A percentile compares a stretch with the other conserved stretches of the same genome.
These are phyloP conservation scores for Paecilomyces variotii DNA, from an alignment of 2,329 filamentous ascomycete genomes.

Conservation along the genomic window DNA sequence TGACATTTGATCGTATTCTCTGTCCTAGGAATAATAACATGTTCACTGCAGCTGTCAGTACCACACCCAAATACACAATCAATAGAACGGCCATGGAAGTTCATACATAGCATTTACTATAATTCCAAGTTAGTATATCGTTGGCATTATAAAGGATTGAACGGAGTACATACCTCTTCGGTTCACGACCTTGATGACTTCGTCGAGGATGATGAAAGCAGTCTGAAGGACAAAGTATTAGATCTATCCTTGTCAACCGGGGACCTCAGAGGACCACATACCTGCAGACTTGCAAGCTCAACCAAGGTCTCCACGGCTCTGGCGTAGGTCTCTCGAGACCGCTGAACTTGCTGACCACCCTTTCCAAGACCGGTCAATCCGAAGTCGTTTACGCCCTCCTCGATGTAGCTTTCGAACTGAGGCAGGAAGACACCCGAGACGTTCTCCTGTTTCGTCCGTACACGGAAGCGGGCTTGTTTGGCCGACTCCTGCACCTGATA, in stretches of 20 bases:
- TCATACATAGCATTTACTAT: slow-evolving; percentile 84
- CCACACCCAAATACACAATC: not conserved
- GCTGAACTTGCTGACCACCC: slow-evolving; percentile 93
- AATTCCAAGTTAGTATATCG: slow-evolving; percentile 12
- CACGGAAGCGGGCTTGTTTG: slow-evolving; percentile 82
- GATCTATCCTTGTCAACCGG: slow-evolving; percentile 1
- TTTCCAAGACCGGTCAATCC: slow-evolving; percentile 92
- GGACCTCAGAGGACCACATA: slow-evolving; percentile 19
- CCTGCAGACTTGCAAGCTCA: slow-evolving; percentile 85
- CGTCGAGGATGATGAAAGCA: slow-evolving; percentile 93
- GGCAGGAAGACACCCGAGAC: slow-evolving; percentile 94
- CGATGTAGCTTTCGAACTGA: slow-evolving; percentile 82
- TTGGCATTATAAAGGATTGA: not conserved
- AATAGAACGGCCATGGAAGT: not conserved
- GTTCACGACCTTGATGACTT: slow-evolving; percentile 99
- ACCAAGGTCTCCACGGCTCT: slow-evolving; percentile 92
- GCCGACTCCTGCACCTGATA: slow-evolving; percentile 98
- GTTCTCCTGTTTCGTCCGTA: slow-evolving; percentile 95
- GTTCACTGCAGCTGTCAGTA: slow-evolving; percentile 29
- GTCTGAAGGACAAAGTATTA: slow-evolving; percentile 46
- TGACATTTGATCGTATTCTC: slow-evolving; percentile 98
- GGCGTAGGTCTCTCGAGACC: slow-evolving; percentile 91
- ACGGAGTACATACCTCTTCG: slow-evolving; percentile 61
- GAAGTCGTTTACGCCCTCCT: slow-evolving; percentile 90
- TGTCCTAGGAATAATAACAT: slow-evolving; percentile 87